Conservation (phyloP, 176 grass and related monocot species). For the Elaeis guineensis region DNA sequence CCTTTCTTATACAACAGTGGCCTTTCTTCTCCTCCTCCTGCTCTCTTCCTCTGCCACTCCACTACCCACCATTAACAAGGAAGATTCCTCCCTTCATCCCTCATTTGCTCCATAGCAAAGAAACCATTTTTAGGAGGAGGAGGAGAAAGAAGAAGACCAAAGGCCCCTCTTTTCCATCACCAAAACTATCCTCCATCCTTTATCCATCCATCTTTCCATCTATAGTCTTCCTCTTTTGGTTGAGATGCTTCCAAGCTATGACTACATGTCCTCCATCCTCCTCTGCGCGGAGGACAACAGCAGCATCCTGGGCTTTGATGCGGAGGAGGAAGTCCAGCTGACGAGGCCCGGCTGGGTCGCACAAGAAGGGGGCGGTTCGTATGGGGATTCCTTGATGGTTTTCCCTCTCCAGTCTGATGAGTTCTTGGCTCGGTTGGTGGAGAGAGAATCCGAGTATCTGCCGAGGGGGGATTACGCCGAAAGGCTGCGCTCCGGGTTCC, state of each 20-base stretch:
- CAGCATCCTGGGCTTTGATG: slow-evolving; percentile 60
- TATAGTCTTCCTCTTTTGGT: neutral
- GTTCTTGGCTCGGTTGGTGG: slow-evolving; percentile 47
- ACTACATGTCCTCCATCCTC: slow-evolving; percentile 72
- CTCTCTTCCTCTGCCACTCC: slow-evolving; percentile 20
- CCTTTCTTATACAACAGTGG: slow-evolving; percentile 27
- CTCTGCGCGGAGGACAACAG: slow-evolving; percentile 84
- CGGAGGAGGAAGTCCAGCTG: slow-evolving; percentile 24
- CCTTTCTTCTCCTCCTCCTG: slow-evolving; percentile 8
- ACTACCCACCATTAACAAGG: slow-evolving; percentile 1
- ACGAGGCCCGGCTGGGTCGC: slow-evolving; percentile 15
- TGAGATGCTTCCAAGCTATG: slow-evolving; percentile 55
- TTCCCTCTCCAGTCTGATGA: slow-evolving; percentile 62
- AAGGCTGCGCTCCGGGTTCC: slow-evolving; percentile 47
- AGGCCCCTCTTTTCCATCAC: neutral
- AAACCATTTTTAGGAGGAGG: slow-evolving; percentile 30
- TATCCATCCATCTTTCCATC: too few relatives aligned
- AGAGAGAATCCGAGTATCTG: slow-evolving; percentile 54
- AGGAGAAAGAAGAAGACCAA: slow-evolving; percentile 17
- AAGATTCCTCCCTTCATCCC: too few relatives aligned
- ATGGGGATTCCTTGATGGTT: slow-evolving; percentile 35
- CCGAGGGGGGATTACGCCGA: slow-evolving; percentile 54
- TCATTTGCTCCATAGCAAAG: too few relatives aligned
- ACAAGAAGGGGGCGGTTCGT: slow-evolving; percentile 21
- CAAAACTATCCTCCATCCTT: neutral